Evolutionary conservation across 345 rosid genomes (phyloP).

Genomic region (Erysimum cheiranthoides): DNA sequence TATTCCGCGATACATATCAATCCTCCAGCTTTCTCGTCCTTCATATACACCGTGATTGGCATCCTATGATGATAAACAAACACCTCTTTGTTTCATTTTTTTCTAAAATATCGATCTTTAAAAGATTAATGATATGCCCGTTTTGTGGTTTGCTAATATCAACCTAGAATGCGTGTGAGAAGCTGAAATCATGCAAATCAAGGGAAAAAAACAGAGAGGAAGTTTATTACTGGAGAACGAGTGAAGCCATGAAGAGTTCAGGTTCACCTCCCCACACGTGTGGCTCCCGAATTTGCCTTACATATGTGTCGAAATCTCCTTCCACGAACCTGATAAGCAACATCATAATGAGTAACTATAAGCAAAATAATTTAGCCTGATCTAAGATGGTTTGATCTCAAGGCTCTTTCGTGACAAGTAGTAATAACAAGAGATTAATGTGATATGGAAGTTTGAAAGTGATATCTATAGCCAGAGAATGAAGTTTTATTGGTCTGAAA

Average conservation of each 20-base stretch:
- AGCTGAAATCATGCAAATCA: conserved; percentile 10
- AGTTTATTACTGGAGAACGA: conserved; percentile 72
- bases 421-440: background rate
- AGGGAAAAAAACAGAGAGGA: background rate
- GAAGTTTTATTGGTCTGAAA: background rate
- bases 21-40: conserved; percentile 75
- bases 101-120: background rate
- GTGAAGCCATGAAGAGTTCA: conserved; percentile 94
- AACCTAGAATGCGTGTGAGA: background rate
- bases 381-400: background rate
- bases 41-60: conserved; percentile 89
- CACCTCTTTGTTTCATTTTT: background rate
- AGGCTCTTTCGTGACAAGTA: background rate
- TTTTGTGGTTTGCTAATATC: background rate
- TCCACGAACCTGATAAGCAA: conserved; percentile 78
- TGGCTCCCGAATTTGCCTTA: conserved; percentile 76
- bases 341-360: background rate
- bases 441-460: background rate
- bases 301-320: conserved; percentile 89
- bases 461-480: background rate
- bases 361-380: background rate
- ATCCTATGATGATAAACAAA: conserved; percentile 56
- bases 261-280: conserved; percentile 99
- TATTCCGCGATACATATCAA: conserved; percentile 84
- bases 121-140: background rate